A percentile compares a stretch with the other conserved stretches of the same genome.
Conservation (phyloP, 1,284 basidiomycete species). For the Hymenochaete sp. region DNA sequence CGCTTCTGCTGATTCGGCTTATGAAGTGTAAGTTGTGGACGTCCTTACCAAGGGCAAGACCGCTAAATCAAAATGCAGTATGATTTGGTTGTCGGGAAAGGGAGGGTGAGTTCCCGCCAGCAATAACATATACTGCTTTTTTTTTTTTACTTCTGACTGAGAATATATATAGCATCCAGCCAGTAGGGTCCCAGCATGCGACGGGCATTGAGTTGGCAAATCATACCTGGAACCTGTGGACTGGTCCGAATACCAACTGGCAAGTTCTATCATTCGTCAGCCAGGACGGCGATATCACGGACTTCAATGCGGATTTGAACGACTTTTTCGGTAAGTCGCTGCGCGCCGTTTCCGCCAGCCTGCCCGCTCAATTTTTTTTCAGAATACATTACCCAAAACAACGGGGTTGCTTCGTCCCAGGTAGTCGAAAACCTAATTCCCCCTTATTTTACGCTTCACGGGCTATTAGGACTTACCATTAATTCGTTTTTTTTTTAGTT, state of each 20-base stretch:
- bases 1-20: slow-evolving; percentile 64
- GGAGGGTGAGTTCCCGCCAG: slow-evolving; percentile 42
- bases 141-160: background rate
- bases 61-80: slow-evolving; percentile 27
- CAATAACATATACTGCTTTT: background rate
- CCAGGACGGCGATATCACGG: slow-evolving; percentile 37
- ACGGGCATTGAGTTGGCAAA: slow-evolving; percentile 38
- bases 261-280: slow-evolving; percentile 49
- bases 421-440: slow-evolving; percentile 26
- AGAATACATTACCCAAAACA: slow-evolving; percentile 34
- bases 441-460: background rate
- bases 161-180: slow-evolving; percentile 35
- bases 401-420: slow-evolving; percentile 35
- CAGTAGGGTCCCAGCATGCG: slow-evolving; percentile 42
- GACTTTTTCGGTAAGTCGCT: slow-evolving; percentile 42
- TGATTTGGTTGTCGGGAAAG: slow-evolving; percentile 55
- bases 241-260: slow-evolving; percentile 48
- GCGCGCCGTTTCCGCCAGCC: too few species aligned
- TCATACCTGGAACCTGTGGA: slow-evolving; percentile 50
- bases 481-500: slow-evolving; percentile 25
- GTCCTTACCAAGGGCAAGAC: background rate
- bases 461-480: too few species aligned
- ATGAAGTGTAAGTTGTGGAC: slow-evolving; percentile 32
- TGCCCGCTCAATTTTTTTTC: too few species aligned
- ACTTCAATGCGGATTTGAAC: slow-evolving; percentile 48